These are phyloP conservation scores for Mycothermus thermophilus DNA, from an alignment of 495 filamentous ascomycete genomes.

Conservation along the genomic window DNA sequence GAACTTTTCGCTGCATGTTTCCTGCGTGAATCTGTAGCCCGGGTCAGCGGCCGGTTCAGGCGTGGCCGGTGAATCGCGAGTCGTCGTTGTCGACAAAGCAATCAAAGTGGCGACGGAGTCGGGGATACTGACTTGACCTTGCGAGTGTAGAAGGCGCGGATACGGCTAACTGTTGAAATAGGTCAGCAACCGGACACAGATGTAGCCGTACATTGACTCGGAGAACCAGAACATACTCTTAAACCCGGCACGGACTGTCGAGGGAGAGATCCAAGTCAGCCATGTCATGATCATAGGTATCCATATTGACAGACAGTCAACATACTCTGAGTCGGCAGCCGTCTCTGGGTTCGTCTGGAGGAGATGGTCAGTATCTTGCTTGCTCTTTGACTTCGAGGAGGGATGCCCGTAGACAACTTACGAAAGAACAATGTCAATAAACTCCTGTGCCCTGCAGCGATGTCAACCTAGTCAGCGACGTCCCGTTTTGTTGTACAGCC, in stretches of 20 bases:
- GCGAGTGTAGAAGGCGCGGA: slow-evolving; percentile 88
- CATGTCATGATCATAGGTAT: too few relatives aligned
- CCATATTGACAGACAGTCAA: too few relatives aligned
- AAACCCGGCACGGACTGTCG: slow-evolving; percentile 76
- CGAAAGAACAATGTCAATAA: slow-evolving; percentile 83
- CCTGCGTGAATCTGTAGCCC: slow-evolving; percentile 59
- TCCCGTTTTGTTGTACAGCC: too few relatives aligned
- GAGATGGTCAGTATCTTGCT: slow-evolving; percentile 3
- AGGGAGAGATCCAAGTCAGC: slow-evolving; percentile 1
- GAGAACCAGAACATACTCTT: slow-evolving; percentile 41
- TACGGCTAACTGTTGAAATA: slow-evolving; percentile 52
- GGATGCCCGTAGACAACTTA: slow-evolving; percentile 7
- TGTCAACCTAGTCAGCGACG: too few relatives aligned
- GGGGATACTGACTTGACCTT: slow-evolving; percentile 65
- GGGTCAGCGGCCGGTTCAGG: slow-evolving; percentile 35
- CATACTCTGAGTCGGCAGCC: slow-evolving; percentile 75
- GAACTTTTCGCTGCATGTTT: slow-evolving; percentile 92
- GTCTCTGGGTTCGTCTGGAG: slow-evolving; percentile 78
- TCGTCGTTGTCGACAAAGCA: slow-evolving; percentile 66
- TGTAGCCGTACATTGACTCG: neutral
- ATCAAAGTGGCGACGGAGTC: slow-evolving; percentile 5
- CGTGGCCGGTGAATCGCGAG: slow-evolving; percentile 67
- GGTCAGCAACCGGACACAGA: slow-evolving; percentile 8
- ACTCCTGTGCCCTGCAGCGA: slow-evolving; percentile 47
- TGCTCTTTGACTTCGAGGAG: neutral